Conservation (phyloP, 2,329 filamentous ascomycete genomes). For the Fusarium continuum region DNA sequence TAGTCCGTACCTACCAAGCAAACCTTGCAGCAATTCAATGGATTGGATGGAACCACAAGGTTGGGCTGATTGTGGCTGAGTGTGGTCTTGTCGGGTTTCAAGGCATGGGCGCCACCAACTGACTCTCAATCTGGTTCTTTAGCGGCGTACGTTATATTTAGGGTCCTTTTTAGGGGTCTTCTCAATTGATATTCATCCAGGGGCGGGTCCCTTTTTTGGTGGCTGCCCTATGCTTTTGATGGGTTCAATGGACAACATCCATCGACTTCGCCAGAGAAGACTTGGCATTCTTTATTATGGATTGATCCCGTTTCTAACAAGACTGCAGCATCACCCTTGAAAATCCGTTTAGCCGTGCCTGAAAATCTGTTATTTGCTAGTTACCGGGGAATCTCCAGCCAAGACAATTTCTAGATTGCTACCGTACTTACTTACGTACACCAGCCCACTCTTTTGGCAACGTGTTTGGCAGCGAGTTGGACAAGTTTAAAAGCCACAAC, state of each 20-base stretch:
- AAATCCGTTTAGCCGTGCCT: not conserved
- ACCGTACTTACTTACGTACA: constrained; percentile 17
- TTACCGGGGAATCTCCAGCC: constrained; percentile 4
- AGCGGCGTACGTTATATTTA: constrained; percentile 6
- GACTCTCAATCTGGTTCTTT: constrained; percentile 10
- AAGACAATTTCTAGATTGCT: constrained; percentile 10
- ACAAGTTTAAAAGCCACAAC: constrained; percentile 26
- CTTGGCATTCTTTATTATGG: constrained; percentile 8
- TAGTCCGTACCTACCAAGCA: too few relatives aligned
- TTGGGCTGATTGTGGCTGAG: constrained; percentile 40
- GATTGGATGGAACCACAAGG: constrained; percentile 18
- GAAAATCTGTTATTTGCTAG: not conserved
- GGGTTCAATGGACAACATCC: not conserved
- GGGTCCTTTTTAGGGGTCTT: constrained; percentile 12
- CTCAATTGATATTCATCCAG: not conserved
- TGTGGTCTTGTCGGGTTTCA: constrained; percentile 10
- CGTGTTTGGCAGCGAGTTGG: constrained; percentile 24
- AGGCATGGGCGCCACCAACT: constrained; percentile 16
- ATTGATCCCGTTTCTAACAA: not conserved
- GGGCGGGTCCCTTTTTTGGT: constrained; percentile 10
- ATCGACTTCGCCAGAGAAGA: not conserved
- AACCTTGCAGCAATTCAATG: not conserved
- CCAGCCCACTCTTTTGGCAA: constrained; percentile 21
- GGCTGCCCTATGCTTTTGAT: not conserved
- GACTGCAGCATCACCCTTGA: too few relatives aligned